Evolutionary conservation across 2,329 filamentous ascomycete species (phyloP).

Genomic region (Xylaria sp.): DNA sequence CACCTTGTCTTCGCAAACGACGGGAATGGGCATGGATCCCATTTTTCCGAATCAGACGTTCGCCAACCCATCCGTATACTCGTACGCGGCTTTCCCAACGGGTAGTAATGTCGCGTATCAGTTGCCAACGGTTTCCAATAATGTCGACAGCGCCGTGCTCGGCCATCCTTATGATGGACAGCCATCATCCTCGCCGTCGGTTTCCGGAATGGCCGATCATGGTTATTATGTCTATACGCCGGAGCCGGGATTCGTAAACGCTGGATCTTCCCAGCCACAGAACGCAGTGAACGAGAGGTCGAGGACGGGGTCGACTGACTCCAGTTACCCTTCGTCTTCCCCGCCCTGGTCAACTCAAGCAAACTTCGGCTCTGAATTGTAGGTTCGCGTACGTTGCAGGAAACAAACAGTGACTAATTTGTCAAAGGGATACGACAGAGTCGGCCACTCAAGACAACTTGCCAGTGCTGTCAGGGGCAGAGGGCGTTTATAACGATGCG

Average conservation of each 20-base stretch:
- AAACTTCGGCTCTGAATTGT: conserved; percentile 9
- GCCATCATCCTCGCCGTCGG: not conserved
- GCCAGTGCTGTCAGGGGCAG: not conserved
- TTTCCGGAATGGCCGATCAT: not conserved
- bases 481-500: not conserved
- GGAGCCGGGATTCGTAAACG: not conserved
- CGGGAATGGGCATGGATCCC: not conserved
- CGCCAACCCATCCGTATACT: not conserved
- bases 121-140: not conserved
- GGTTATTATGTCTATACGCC: not conserved
- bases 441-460: not conserved
- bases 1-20: not conserved
- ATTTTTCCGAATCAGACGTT: not conserved
- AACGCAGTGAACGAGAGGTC: not conserved
- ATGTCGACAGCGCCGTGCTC: not conserved
- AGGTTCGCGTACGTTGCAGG: not conserved
- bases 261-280: not conserved
- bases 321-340: not conserved
- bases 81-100: not conserved
- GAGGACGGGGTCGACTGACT: not conserved
- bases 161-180: not conserved
- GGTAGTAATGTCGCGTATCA: not conserved
- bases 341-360: conserved; percentile 3
- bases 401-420: conserved; percentile 1
- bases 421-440: conserved; percentile 1